phyloP scores from a whole-genome alignment of 441 rosid genomes.

The Flueggea neowawraea region DNA sequence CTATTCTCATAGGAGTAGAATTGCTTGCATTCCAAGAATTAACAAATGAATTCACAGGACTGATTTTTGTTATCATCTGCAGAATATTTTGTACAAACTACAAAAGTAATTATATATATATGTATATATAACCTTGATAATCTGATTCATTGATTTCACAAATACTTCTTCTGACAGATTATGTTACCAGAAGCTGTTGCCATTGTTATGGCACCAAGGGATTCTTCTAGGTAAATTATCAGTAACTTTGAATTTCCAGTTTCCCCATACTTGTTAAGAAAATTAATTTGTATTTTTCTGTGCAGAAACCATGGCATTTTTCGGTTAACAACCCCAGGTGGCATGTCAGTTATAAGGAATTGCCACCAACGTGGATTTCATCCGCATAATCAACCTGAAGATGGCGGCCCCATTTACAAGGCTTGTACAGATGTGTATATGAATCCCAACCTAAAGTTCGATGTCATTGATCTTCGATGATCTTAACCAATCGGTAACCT shows the following conservation, averaged over 20 bases:
- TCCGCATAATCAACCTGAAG: constrained; percentile 67
- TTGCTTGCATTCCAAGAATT: neutral
- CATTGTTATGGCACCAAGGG: constrained; percentile 95
- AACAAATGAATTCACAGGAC: neutral
- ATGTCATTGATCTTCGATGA: constrained; percentile 87
- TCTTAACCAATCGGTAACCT: constrained; percentile 11
- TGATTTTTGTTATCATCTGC: neutral
- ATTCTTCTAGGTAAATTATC: constrained; percentile 51
- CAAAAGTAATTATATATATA: no score
- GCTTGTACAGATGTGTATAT: constrained; percentile 84
- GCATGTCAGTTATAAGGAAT: constrained; percentile 85
- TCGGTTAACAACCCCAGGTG: constrained; percentile 91
- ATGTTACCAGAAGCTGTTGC: constrained; percentile 98
- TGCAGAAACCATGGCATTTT: constrained; percentile 88
- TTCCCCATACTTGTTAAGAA: neutral
- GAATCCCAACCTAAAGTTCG: constrained; percentile 76
- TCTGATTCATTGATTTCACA: constrained; percentile 3
- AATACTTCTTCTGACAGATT: constrained; percentile 43
- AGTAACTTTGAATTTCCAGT: neutral
- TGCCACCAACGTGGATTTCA: constrained; percentile 94
- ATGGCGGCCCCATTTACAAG: constrained; percentile 87
- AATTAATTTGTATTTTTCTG: neutral
- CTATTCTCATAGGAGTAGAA: no score
- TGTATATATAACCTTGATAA: no score
- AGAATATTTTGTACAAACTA: no score